These are phyloP conservation scores for Beverwykella pulmonaria DNA, from an alignment of 495 filamentous ascomycete genomes.

Conservation along the genomic window DNA sequence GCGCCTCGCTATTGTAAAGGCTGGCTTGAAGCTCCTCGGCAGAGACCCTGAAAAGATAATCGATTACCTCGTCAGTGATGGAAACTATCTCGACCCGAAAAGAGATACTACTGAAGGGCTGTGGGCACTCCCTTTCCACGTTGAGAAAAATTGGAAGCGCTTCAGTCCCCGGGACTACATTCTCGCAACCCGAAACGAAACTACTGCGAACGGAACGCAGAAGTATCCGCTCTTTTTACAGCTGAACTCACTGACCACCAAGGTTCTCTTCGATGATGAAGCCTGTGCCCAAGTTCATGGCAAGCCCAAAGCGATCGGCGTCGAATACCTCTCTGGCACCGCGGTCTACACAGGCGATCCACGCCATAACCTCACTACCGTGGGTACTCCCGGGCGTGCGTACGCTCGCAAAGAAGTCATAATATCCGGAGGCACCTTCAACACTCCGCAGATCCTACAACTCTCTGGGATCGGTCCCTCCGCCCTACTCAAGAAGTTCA, in stretches of 20 bases:
- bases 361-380: constrained; percentile 16
- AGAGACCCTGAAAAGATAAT: background rate
- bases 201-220: constrained; percentile 47
- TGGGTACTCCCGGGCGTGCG: constrained; percentile 52
- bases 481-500: constrained; percentile 50
- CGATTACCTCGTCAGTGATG: background rate
- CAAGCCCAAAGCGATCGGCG: constrained; percentile 58
- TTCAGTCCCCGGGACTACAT: constrained; percentile 4
- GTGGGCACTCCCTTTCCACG: background rate
- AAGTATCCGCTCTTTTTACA: background rate
- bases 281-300: constrained; percentile 7
- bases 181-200: background rate
- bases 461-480: constrained; percentile 63
- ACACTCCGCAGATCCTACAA: constrained; percentile 66
- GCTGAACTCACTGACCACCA: constrained; percentile 62
- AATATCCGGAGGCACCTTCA: constrained; percentile 61
- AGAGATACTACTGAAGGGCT: background rate
- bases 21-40: background rate
- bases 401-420: constrained; percentile 63
- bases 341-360: constrained; percentile 63
- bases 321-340: constrained; percentile 64
- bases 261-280: constrained; percentile 56
- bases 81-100: background rate
- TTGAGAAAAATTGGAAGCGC: background rate
- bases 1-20: background rate